Evolutionary conservation across 148 eudicot species (phyloP), one percentile per base, ranked within the genome.

Genomic region (Limonium bicolor): DNA sequence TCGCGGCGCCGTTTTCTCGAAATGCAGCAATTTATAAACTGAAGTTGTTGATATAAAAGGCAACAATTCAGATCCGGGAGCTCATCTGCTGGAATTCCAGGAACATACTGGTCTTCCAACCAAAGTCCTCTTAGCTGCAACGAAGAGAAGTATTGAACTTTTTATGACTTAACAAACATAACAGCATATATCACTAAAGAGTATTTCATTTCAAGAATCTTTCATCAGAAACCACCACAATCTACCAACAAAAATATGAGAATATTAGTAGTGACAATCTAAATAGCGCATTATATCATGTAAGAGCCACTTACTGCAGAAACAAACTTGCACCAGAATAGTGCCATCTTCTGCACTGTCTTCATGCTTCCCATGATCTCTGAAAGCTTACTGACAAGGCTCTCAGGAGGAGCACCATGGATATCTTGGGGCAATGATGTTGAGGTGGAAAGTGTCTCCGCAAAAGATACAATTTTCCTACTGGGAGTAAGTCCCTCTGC

Each of bases 11-110:
- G 66, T 69, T 84, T 88, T 48, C 97, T 68, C 48, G 97, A 88
- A 64, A 88, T 55, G 58, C 94, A 88, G 47, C 97, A 77, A 56
- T 90, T 90, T 34, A 90, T 90, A 59, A 90, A 86, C 58, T 90
- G 95, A 77, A 84, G 63, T 48, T 90, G 78, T 66, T 90, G 97
- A 65, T 84, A 69, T 17, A 90, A 55, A 46, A 90, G 81, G 50
- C 97, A 90, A 21, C 60, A 84, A 61, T 81, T 80, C 36, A 90
- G 58, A 53, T 90, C 87, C 50, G 95, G 97, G 41, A 72, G 50
- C 46, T 65, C 72, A 50, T 82, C 92, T 26, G 29, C 59, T 20
- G 95, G 97, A 51, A 90, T 67, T 37, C 95, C 93, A 52, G 97
- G 95, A 51, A 90, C 45, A 47, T 74, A 84, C 55, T 72, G 83